Evolutionary conservation across 202 grass and related monocot species (phyloP).

Genomic region (Panicum hallii): DNA sequence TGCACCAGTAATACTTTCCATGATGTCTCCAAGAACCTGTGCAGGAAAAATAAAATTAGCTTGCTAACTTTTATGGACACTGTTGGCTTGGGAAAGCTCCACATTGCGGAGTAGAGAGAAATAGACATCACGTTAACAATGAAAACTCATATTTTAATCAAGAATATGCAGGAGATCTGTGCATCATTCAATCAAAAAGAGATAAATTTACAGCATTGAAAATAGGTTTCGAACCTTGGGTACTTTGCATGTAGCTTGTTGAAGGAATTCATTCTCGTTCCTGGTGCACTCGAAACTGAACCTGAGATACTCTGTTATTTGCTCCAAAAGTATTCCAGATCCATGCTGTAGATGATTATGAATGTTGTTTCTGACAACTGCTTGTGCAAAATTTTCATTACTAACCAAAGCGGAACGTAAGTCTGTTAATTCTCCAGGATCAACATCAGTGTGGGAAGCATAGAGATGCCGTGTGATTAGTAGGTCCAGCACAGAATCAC

Average conservation of each 20-base stretch:
- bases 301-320: constrained; percentile 77
- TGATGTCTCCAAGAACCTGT: constrained; percentile 86
- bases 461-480: constrained; percentile 84
- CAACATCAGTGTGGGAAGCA: constrained; percentile 69
- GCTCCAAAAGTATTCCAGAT: constrained; percentile 83
- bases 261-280: constrained; percentile 52
- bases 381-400: constrained; percentile 91
- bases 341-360: constrained; percentile 86
- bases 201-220: not conserved
- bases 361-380: constrained; percentile 76
- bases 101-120: not conserved
- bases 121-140: constrained; percentile 13
- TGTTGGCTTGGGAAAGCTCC: constrained; percentile 18
- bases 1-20: constrained; percentile 91
- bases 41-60: constrained; percentile 42
- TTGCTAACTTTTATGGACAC: constrained; percentile 13
- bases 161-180: not conserved
- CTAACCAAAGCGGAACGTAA: constrained; percentile 84
- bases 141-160: not conserved
- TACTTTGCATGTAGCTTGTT: constrained; percentile 61
- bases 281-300: constrained; percentile 45
- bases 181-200: not conserved
- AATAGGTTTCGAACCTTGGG: constrained; percentile 74
- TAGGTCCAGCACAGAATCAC: constrained; percentile 89
- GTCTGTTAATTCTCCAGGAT: constrained; percentile 92